Conservation (phyloP, 768 basidiomycete species). For the Lactifluus piperatus region DNA sequence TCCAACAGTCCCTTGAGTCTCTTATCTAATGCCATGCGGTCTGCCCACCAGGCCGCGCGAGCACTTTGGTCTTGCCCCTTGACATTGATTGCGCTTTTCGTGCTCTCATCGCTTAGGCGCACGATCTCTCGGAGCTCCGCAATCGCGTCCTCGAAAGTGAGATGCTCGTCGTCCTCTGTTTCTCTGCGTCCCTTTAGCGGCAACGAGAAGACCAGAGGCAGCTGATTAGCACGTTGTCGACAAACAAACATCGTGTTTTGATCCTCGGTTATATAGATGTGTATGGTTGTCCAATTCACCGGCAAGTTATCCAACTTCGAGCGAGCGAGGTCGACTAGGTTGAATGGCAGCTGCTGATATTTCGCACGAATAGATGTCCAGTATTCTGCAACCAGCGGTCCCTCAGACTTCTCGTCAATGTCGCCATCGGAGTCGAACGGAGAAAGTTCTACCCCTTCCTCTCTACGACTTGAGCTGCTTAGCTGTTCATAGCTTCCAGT, state of each 20-base stretch:
- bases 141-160: slow-evolving; percentile 68
- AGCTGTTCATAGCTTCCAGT: slow-evolving; percentile 36
- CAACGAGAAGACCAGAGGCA: slow-evolving; percentile 78
- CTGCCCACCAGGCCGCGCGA: slow-evolving; percentile 79
- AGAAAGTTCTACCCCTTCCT: slow-evolving; percentile 20
- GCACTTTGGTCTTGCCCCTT: slow-evolving; percentile 58
- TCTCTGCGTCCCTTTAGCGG: slow-evolving; percentile 82
- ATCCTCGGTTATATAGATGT: slow-evolving; percentile 77
- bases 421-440: slow-evolving; percentile 29
- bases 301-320: slow-evolving; percentile 47
- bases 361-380: slow-evolving; percentile 53
- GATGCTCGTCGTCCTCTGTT: slow-evolving; percentile 56
- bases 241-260: slow-evolving; percentile 76
- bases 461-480: slow-evolving; percentile 21
- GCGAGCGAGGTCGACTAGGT: slow-evolving; percentile 34
- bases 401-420: slow-evolving; percentile 29
- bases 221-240: slow-evolving; percentile 52
- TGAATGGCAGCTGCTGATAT: slow-evolving; percentile 41
- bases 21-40: slow-evolving; percentile 64
- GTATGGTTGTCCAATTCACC: slow-evolving; percentile 72
- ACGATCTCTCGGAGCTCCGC: slow-evolving; percentile 75
- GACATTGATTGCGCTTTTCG: slow-evolving; percentile 62
- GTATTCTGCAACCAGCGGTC: slow-evolving; percentile 38
- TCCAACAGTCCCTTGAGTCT: slow-evolving; percentile 66
- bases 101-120: slow-evolving; percentile 63